Evolutionary conservation across 106 monocot species (phyloP).

Genomic region (Dendrobium chrysotoxum): DNA sequence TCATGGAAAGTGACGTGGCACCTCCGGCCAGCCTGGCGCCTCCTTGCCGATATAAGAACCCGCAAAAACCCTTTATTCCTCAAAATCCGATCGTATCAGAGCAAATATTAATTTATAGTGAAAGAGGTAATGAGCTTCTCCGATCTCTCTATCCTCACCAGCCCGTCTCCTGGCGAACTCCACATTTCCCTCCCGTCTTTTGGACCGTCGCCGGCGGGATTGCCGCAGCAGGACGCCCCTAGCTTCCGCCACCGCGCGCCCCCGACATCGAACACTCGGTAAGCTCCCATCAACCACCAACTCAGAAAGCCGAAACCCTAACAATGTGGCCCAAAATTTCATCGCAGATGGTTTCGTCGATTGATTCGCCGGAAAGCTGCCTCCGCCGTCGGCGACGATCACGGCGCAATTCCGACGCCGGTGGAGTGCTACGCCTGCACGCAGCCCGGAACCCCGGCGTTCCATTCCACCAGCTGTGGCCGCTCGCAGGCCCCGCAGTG

Average conservation of each 20-base stretch:
- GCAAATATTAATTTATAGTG: too few relatives aligned
- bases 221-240: not conserved
- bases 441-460: slow-evolving; percentile 52
- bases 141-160: not conserved
- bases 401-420: not conserved
- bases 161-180: not conserved
- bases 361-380: not conserved
- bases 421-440: slow-evolving; percentile 82
- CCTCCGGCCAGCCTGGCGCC: not conserved
- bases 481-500: slow-evolving; percentile 51
- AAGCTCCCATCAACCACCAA: not conserved
- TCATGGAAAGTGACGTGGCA: not conserved
- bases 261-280: not conserved
- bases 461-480: slow-evolving; percentile 81
- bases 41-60: not conserved
- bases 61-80: not conserved
- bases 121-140: not conserved
- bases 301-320: not conserved
- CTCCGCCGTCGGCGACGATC: not conserved
- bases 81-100: not conserved
- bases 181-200: not conserved
- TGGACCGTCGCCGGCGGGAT: not conserved
- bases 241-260: not conserved
- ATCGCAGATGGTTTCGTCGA: slow-evolving; percentile 1
- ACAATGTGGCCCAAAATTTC: not conserved